Conservation (phyloP, 1,139 yeast genomes). For the Diutina sp. region DNA sequence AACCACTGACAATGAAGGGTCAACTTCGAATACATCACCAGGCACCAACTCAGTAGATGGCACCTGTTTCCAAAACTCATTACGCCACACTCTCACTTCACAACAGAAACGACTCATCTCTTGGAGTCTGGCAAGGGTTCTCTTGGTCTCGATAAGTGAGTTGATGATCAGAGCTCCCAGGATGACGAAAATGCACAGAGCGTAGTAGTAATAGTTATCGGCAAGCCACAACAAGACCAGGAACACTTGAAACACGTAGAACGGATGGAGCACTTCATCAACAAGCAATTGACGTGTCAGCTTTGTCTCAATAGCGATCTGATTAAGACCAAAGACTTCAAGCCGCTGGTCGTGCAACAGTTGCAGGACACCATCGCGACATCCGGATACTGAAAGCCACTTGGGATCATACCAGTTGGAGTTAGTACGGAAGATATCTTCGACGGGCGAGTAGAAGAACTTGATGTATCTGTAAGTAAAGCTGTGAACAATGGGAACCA, state of each 20-base stretch:
- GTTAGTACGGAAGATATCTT: conserved; percentile 75
- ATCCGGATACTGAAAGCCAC: conserved; percentile 46
- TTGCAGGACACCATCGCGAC: conserved; percentile 50
- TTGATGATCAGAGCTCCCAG: conserved; percentile 70
- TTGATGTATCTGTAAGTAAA: conserved; percentile 76
- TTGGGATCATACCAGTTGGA: conserved; percentile 72
- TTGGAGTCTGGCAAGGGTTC: conserved; percentile 59
- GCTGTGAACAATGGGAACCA: conserved; percentile 54
- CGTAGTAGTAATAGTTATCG: conserved; percentile 88
- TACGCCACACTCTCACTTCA: conserved; percentile 82
- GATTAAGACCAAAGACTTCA: conserved; percentile 65
- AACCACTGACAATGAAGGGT: conserved; percentile 56
- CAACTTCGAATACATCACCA: conserved; percentile 90
- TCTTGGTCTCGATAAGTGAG: conserved; percentile 72
- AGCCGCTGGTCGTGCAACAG: conserved; percentile 56
- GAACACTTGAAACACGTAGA: conserved; percentile 86
- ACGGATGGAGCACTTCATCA: conserved; percentile 90
- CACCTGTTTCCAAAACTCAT: conserved; percentile 84
- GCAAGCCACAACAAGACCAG: conserved; percentile 85
- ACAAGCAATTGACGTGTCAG: conserved; percentile 49
- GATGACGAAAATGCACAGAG: conserved; percentile 79
- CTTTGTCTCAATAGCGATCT: conserved; percentile 68
- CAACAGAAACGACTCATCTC: conserved; percentile 64
- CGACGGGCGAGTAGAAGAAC: conserved; percentile 73
- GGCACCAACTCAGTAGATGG: conserved; percentile 81